A percentile compares a stretch with the other conserved stretches of the same genome.
Evolutionary conservation across 2,329 filamentous ascomycete genomes (phyloP).

Genomic region (Cladobotryum protrusum): DNA sequence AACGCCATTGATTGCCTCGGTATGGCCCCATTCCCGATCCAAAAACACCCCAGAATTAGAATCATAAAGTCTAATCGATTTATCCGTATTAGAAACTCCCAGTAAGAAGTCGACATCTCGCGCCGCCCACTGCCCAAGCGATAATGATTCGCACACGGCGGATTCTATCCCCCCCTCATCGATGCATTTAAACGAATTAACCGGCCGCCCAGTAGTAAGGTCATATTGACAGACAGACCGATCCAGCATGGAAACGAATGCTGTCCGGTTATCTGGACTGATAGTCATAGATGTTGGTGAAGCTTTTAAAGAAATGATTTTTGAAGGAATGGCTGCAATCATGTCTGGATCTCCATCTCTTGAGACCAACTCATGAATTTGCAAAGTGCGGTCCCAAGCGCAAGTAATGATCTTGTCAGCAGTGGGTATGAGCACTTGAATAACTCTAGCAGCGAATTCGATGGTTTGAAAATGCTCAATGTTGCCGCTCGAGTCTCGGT

Average conservation of each 20-base stretch:
- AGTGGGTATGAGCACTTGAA: constrained; percentile 65
- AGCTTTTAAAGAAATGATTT: constrained; percentile 75
- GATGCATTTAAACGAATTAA: constrained; percentile 72
- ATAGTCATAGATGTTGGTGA: constrained; percentile 81
- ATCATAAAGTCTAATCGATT: constrained; percentile 88
- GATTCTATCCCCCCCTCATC: constrained; percentile 77
- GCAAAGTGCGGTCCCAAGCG: constrained; percentile 80
- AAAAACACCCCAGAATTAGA: constrained; percentile 68
- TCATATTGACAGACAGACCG: constrained; percentile 57
- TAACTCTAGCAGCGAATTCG: constrained; percentile 85
- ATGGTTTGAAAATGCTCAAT: constrained; percentile 86
- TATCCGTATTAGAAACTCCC: constrained; percentile 90
- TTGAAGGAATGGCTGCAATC: constrained; percentile 70
- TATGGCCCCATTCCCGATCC: constrained; percentile 90
- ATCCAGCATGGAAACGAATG: constrained; percentile 56
- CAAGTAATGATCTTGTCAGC: constrained; percentile 74
- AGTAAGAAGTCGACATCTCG: constrained; percentile 62
- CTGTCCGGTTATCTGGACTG: constrained; percentile 52
- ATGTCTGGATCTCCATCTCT: constrained; percentile 58
- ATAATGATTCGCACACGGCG: constrained; percentile 75
- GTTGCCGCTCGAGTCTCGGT: constrained; percentile 44
- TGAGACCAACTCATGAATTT: constrained; percentile 71
- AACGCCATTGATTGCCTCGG: constrained; percentile 84
- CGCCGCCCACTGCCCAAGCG: constrained; percentile 51
- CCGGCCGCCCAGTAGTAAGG: constrained; percentile 60